phyloP scores from a whole-genome alignment of 768 basidiomycete genomes.

The Austroboletus eburneus region DNA sequence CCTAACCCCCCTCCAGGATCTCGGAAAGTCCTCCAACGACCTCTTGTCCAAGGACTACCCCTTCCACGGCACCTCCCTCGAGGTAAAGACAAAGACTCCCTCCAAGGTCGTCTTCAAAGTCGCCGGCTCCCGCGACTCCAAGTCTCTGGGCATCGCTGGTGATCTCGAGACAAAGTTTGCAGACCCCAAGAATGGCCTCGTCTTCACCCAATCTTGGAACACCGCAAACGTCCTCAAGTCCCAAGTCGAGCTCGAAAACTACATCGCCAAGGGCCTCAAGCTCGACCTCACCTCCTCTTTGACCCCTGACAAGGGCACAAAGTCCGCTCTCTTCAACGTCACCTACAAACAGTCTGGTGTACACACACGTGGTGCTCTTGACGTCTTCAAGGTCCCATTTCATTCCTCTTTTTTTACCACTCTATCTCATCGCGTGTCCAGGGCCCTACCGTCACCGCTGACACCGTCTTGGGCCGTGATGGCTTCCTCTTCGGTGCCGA shows the following conservation, averaged over 20 bases:
- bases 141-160: slow-evolving; percentile 69
- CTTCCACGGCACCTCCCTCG: slow-evolving; percentile 65
- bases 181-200: slow-evolving; percentile 89
- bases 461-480: slow-evolving; percentile 92
- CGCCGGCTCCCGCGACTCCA: slow-evolving; percentile 73
- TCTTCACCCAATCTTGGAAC: slow-evolving; percentile 94
- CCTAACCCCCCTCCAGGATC: slow-evolving; percentile 53
- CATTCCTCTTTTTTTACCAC: not conserved
- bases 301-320: slow-evolving; percentile 80
- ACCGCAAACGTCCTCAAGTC: slow-evolving; percentile 90
- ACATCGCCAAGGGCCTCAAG: slow-evolving; percentile 97
- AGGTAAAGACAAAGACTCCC: slow-evolving; percentile 86
- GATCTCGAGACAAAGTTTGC: slow-evolving; percentile 95
- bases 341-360: slow-evolving; percentile 95
- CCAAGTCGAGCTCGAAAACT: slow-evolving; percentile 92
- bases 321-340: slow-evolving; percentile 78
- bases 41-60: slow-evolving; percentile 90
- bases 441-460: slow-evolving; percentile 97
- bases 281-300: slow-evolving; percentile 83
- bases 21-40: slow-evolving; percentile 97
- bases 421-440: slow-evolving; percentile 28
- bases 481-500: slow-evolving; percentile 97
- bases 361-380: slow-evolving; percentile 86
- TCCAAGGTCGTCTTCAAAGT: slow-evolving; percentile 94
- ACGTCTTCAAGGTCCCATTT: slow-evolving; percentile 82